Evolutionary conservation across 1,139 yeast species (phyloP).

Genomic region (Saccharomyces hybrid): DNA sequence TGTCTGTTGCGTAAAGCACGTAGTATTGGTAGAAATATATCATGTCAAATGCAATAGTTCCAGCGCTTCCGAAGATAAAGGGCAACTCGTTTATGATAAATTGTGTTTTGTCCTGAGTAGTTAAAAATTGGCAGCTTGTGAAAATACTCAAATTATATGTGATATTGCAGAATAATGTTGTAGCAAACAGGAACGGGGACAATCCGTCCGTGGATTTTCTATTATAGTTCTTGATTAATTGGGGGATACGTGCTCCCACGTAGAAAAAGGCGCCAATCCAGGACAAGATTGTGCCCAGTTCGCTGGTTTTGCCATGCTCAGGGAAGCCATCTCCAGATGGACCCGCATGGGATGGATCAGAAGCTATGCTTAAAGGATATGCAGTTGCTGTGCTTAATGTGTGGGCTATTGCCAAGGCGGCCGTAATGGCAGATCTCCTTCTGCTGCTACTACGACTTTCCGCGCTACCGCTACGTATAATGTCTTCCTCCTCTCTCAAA

Average conservation of each 20-base stretch:
- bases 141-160: slow-evolving; percentile 72
- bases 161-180: slow-evolving; percentile 76
- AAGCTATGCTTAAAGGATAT: not conserved
- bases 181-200: slow-evolving; percentile 67
- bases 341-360: not conserved
- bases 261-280: slow-evolving; percentile 79
- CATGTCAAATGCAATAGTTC: slow-evolving; percentile 74
- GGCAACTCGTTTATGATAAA: slow-evolving; percentile 71
- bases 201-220: slow-evolving; percentile 81
- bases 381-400: not conserved
- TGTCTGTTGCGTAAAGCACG: slow-evolving; percentile 28
- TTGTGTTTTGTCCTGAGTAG: slow-evolving; percentile 33
- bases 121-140: slow-evolving; percentile 37
- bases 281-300: slow-evolving; percentile 53
- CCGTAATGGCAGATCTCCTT: slow-evolving; percentile 2
- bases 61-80: slow-evolving; percentile 77
- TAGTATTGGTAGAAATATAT: slow-evolving; percentile 61
- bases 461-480: slow-evolving; percentile 6
- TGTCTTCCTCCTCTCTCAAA: slow-evolving; percentile 9
- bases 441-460: slow-evolving; percentile 1
- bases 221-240: slow-evolving; percentile 62
- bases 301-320: slow-evolving; percentile 7
- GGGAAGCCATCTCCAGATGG: slow-evolving; percentile 3
- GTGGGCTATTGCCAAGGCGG: slow-evolving; percentile 7
- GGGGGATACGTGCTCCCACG: slow-evolving; percentile 78